Base-by-base conservation (phyloP, 805 yeast species). In the Zygotorulaspora sp. region DNA sequence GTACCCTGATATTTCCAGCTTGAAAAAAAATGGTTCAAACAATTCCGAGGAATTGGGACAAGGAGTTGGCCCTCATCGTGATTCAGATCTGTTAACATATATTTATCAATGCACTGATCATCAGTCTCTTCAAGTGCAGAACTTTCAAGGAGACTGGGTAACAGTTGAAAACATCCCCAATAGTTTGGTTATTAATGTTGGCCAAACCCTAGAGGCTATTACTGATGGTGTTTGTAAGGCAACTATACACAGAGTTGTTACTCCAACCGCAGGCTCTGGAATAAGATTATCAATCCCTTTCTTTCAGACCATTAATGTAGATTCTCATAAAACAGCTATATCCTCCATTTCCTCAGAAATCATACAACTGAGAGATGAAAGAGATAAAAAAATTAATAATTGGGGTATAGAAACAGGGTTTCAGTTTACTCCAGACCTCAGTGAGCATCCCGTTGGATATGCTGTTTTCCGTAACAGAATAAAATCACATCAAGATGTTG, bases 21-120 rank as follows among this genome's bases (percentile, higher is more conserved):
- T 66, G 30, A 47, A 41, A 6, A 18, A 36, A 2, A 41, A 31
- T n/a, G 44, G 57, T 14, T 58, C 61, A 10, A 46, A 56, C 6
- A 50, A 62, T 52, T 45, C 16, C 38, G 28, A 15, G 53, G 62
- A 54, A 14, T 52, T 56, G 6, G 58, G 39, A 8, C 80, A 74
- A 48, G 83, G 82, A 0, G 74, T 70, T 12, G 83, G 84, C 1
- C 80, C 83, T 3, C 87, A 80, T 50, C 69, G 83, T 40, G 88
- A 81, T 49, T 74, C 79, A 3, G 83, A 77, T 38, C 65, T 79
- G 49, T 51, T 79, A 19, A 78, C 84, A 0, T 75, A 68, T 52
- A 75, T 80, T 9, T 73, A 69, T 47, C 83, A 79, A 50, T 83
- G 77, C 8, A 63, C 74, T 1, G 62, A 57, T 11, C 75, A 70